Base-by-base conservation (phyloP, 2,329 filamentous ascomycete genomes). In the Microdochium nivale region DNA sequence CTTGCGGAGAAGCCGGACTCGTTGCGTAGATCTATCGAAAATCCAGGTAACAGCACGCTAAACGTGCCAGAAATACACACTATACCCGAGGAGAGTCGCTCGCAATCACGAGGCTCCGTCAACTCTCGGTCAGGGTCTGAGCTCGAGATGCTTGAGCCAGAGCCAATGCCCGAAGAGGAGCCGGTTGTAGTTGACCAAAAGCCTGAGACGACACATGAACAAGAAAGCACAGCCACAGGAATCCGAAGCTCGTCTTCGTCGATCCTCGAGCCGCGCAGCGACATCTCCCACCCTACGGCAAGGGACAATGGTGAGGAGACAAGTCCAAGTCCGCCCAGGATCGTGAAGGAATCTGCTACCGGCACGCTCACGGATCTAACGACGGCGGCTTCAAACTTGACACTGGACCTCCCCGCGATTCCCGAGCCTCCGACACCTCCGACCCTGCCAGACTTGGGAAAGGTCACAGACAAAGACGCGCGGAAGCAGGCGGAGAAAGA, bases 401-500 rank as follows among this genome's bases (percentile, higher is more conserved):
- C 55, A 21, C 54, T 65, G 16, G 62, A 65, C 40, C 67, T 77
- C 3, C 71, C 70, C 1, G 60, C 70, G 0, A 69, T 79, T 32
- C 74, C 76, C 2, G 66, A 74, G 9, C 59, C 77, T 3, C 86
- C 86, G 1, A 56, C 69, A 4, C 72, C 78, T 49, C 83, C 82
- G 2, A 61, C 72, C 1, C 67, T 73, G 2, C 77, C 85, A 1
- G 77, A 90, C 57, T 64, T 84, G 1, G 71, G 73, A 46, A 68
- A 74, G 47, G 84, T 81, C 62, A 69, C 76, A 2, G 82, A 88
- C 65, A 85, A 85, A 60, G 78, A 81, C 7, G 72, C 80, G 25
- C 79, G 81, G 9, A 88, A 87, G 59, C 75, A 82, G 40, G 85
- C 83, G 1, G 83, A 88, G 59, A 87, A 84, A 52, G 84, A 89